A percentile compares a stretch with the other conserved stretches of the same genome.
phyloP scores from a whole-genome alignment of 768 basidiomycete genomes.

The Coprinopsis strossmayeri region DNA sequence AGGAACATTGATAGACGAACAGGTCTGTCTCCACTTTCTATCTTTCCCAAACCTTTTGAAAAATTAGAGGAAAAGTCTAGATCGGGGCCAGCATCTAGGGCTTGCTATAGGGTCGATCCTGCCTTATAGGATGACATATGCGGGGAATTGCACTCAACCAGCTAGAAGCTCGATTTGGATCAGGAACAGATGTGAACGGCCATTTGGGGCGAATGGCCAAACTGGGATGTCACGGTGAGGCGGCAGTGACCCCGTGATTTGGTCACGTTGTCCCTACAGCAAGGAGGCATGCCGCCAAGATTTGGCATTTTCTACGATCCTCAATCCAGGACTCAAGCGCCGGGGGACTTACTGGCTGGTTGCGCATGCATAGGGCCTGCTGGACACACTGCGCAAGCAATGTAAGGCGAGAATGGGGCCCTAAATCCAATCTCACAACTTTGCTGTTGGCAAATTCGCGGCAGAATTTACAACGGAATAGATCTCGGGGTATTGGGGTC shows the following conservation, averaged over 20 bases:
- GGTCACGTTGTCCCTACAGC: constrained; percentile 9
- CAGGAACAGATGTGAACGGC: constrained; percentile 9
- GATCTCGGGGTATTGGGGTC: background rate
- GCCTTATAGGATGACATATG: constrained; percentile 11
- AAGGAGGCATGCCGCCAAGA: constrained; percentile 9
- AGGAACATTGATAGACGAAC: too few relatives aligned
- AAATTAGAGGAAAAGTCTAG: constrained; percentile 10
- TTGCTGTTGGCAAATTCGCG: constrained; percentile 1
- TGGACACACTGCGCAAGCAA: constrained; percentile 26
- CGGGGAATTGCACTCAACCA: constrained; percentile 8
- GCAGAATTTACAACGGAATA: background rate
- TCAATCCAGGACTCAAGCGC: constrained; percentile 10
- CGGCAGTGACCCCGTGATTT: constrained; percentile 1
- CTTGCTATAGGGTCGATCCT: constrained; percentile 4
- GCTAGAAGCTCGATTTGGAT: constrained; percentile 6
- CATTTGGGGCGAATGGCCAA: constrained; percentile 1
- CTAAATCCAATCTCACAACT: constrained; percentile 6
- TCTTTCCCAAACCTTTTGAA: background rate
- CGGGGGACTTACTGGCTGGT: constrained; percentile 17
- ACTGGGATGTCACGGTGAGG: background rate
- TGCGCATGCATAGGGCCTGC: constrained; percentile 39
- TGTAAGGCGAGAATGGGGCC: constrained; percentile 28
- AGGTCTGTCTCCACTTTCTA: background rate
- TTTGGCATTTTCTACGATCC: constrained; percentile 9
- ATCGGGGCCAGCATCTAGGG: constrained; percentile 1